Percentiles rank a stretch among this genome's conserved stretches.
These are phyloP conservation scores for Blastobotrys apis DNA, from an alignment of 1,139 yeast genomes.

Conservation along the genomic window DNA sequence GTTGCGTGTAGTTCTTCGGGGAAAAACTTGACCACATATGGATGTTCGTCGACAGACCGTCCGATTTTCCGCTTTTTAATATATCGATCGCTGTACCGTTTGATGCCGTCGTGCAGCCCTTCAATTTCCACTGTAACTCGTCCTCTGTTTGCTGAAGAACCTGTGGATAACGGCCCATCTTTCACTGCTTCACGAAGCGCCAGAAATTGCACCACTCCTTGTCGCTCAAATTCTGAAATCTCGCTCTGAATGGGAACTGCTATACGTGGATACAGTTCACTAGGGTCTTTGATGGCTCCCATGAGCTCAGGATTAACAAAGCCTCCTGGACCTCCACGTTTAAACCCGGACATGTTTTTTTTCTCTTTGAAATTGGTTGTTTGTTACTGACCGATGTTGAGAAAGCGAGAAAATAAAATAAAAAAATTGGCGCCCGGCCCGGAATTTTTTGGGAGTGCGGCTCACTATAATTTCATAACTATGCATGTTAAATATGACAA, in stretches of 20 bases:
- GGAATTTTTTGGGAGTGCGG: no score
- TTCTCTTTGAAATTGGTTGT: neutral
- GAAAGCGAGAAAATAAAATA: no score
- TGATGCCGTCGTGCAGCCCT: conserved; percentile 31
- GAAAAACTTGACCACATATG: conserved; percentile 55
- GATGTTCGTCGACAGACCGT: conserved; percentile 76
- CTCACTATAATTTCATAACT: no score
- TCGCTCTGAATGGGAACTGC: conserved; percentile 63
- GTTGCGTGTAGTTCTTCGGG: conserved; percentile 76
- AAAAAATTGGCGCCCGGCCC: no score
- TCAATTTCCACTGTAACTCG: conserved; percentile 31
- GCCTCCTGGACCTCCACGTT: neutral
- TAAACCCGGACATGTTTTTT: no score
- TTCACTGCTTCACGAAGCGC: conserved; percentile 54
- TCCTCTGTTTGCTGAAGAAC: conserved; percentile 37
- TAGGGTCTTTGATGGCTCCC: conserved; percentile 19
- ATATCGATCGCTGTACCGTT: conserved; percentile 38
- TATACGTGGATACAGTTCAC: conserved; percentile 31
- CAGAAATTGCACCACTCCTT: conserved; percentile 61
- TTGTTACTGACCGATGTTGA: neutral
- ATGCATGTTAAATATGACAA: no score
- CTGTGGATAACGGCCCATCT: conserved; percentile 78
- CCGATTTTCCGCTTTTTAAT: conserved; percentile 72
- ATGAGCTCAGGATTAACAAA: no score
- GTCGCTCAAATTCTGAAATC: conserved; percentile 50